These are phyloP conservation scores for Vitis rotundifolia DNA, from an alignment of 164 flowering plant genomes.

Conservation along the genomic window DNA sequence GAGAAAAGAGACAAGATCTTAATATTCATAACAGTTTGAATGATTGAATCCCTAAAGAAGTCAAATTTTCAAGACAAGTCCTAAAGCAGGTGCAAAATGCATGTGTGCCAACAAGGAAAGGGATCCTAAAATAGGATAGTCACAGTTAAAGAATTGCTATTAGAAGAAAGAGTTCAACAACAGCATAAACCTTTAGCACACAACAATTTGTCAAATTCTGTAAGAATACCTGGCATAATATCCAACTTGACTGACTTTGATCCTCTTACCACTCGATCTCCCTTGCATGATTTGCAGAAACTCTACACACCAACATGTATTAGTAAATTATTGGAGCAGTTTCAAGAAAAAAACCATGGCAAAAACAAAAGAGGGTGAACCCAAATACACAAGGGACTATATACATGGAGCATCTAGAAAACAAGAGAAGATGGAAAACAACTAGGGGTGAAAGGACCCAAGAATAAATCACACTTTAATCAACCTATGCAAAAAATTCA, in stretches of 20 bases:
- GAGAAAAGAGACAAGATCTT: too few species aligned
- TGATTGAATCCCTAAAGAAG: too few species aligned
- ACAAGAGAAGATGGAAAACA: too few species aligned
- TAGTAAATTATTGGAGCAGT: background rate
- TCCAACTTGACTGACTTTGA: conserved; percentile 71
- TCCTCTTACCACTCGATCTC: conserved; percentile 65
- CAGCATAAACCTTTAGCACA: background rate
- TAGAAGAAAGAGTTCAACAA: background rate
- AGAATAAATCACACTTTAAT: too few species aligned
- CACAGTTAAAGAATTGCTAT: background rate
- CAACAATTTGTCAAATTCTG: background rate
- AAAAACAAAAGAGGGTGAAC: background rate
- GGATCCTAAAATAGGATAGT: too few species aligned
- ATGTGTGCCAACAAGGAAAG: too few species aligned
- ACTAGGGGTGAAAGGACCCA: too few species aligned
- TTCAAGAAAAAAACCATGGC: background rate
- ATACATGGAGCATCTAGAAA: background rate
- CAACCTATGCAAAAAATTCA: too few species aligned
- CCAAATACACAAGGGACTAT: background rate
- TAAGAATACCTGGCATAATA: conserved; percentile 61
- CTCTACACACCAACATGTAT: background rate
- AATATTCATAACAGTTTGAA: too few species aligned
- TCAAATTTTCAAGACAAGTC: too few species aligned
- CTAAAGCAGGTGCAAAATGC: too few species aligned
- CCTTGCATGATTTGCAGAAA: conserved; percentile 52